Percentiles rank a stretch among this genome's conserved stretches.
Conservation (phyloP, 257 asterid species). For the Euphrasia confusa region DNA sequence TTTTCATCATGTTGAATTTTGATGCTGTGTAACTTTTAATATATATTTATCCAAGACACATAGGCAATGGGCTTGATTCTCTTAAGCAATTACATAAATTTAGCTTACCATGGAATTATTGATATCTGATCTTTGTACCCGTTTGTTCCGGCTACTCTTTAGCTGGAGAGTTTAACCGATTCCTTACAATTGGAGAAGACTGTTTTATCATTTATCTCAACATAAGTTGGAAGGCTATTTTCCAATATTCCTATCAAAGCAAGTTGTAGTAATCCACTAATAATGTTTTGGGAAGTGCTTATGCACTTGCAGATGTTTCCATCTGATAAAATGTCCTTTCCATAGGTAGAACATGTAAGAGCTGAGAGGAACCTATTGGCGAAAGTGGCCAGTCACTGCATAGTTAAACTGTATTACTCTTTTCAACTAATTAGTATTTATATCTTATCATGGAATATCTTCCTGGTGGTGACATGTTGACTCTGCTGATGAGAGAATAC, state of each 20-base stretch:
- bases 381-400: no score
- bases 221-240: conserved; percentile 5
- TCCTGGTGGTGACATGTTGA: no score
- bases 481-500: no score
- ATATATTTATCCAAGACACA: not conserved
- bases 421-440: no score
- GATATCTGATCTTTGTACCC: conserved; percentile 1
- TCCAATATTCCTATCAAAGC: not conserved
- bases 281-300: conserved; percentile 10
- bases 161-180: not conserved
- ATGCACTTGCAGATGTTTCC: conserved; percentile 13
- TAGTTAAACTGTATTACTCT: no score
- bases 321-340: conserved; percentile 7
- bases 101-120: conserved; percentile 1
- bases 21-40: not conserved
- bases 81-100: not conserved
- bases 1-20: conserved; percentile 37
- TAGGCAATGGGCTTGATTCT: not conserved
- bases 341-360: conserved; percentile 87
- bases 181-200: conserved; percentile 2
- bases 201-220: not conserved
- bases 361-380: conserved; percentile 96
- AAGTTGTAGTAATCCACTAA: conserved; percentile 4
- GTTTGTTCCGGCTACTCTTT: conserved; percentile 2
- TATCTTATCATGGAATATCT: no score